Evolutionary conservation across 2,329 filamentous ascomycete species (phyloP), one percentile per base, ranked within the genome.

Genomic region (Beauveria asiatica): DNA sequence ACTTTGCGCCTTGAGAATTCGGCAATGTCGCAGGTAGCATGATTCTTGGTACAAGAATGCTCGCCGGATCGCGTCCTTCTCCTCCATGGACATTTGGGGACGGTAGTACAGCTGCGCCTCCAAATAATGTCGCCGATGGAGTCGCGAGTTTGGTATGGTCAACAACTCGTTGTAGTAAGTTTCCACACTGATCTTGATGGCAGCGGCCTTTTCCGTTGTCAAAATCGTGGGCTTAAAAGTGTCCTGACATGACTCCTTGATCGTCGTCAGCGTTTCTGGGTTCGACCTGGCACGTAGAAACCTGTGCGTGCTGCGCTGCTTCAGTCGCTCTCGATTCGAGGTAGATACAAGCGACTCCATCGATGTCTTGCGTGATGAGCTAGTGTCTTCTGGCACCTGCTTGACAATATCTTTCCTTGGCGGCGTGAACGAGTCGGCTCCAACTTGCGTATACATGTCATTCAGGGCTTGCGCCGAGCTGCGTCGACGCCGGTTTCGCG

Each of bases 181-280:
- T 72, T 97, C 94, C 10, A 97, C 80, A 67, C 85, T 95, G 21
- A 95, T 84, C 71, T 96, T 97, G 48, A 90, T 88, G 0, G 90
- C 87, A 0, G 91, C 85, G 3, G 87, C 83, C 62, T 83, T 85
- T 74, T 97, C 93, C 0, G 91, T 87, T 0, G 92, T 96, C 27
- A 67, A 49, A 11, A 76, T 68, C 0, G 75, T 75, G 4, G 75
- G 74, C 39, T 65, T 66, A 10, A 67, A 63, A 10, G 64, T 64
- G 39, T 68, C 60, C 1, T 64, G 59, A 3, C 64, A 62, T n/a
- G 65, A 63, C 56, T 75, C 73, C 10, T 70, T 68, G 23, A 75
- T 75, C 37, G 72, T 75, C 21, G 67, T 69, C 33, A 75, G 62
- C 9, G 67, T 67, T 59, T 74, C 72, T 5, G 72, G 72, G 21